Evolutionary conservation across 768 basidiomycete species (phyloP).

Genomic region (Cubamyces sp.): DNA sequence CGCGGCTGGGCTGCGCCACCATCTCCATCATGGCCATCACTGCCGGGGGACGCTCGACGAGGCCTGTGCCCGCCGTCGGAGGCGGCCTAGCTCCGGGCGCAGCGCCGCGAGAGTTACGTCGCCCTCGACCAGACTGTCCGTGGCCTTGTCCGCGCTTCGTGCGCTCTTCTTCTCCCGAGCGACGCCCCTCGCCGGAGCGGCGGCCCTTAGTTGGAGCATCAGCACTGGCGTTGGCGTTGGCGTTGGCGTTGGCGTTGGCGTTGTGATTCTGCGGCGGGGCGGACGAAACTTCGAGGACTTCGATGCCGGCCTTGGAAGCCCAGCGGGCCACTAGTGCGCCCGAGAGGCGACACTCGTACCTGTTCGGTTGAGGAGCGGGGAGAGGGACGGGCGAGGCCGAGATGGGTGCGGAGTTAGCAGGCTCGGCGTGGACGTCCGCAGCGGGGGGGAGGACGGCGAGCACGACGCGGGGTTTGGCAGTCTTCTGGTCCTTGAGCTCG

Average conservation of each 20-base stretch:
- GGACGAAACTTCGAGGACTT: conserved; percentile 58
- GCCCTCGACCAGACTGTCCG: conserved; percentile 22
- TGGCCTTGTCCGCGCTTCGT: conserved; percentile 24
- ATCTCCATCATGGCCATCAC: conserved; percentile 85
- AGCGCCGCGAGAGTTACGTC: conserved; percentile 30
- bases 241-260: neutral
- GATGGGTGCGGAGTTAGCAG: conserved; percentile 18
- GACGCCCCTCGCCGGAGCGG: conserved; percentile 30
- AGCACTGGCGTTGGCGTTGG: neutral
- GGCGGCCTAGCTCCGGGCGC: conserved; percentile 19
- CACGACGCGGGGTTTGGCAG: conserved; percentile 52
- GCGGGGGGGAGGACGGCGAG: conserved; percentile 52
- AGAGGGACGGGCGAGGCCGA: conserved; percentile 62
- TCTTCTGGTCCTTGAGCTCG: conserved; percentile 29
- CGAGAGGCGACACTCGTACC: conserved; percentile 65
- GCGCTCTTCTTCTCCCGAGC: conserved; percentile 37
- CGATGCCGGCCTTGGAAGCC: conserved; percentile 66
- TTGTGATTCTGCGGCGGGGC: conserved; percentile 24
- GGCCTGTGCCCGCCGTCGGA: conserved; percentile 34
- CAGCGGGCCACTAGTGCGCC: conserved; percentile 68
- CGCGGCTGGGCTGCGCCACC: conserved; percentile 71
- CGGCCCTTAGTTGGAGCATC: conserved; percentile 3
- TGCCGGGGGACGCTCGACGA: conserved; percentile 79
- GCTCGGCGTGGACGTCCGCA: conserved; percentile 23
- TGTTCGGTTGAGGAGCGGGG: conserved; percentile 60